These are phyloP conservation scores for Myochromella boudieri DNA, from an alignment of 768 basidiomycete species.

Conservation along the genomic window DNA sequence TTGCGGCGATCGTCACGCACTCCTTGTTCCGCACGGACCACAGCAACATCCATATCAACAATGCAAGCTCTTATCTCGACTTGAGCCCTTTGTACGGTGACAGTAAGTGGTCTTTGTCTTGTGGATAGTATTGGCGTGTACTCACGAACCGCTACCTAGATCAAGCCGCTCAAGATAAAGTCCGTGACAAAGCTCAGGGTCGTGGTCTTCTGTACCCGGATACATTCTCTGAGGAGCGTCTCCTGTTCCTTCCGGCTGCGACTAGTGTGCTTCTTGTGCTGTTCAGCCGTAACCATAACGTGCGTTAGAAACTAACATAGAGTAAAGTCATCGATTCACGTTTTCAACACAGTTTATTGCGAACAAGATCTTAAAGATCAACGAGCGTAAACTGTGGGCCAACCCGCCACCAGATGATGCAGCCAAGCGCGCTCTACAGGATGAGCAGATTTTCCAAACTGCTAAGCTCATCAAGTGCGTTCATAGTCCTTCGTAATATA, in stretches of 20 bases:
- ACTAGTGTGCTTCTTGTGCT: constrained; percentile 53
- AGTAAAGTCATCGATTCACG: constrained; percentile 9
- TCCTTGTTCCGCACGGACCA: constrained; percentile 51
- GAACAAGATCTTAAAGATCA: constrained; percentile 48
- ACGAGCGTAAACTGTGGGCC: constrained; percentile 49
- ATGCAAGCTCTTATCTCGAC: constrained; percentile 56
- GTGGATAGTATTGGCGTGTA: neutral
- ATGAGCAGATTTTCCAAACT: constrained; percentile 60
- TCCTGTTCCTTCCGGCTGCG: constrained; percentile 54
- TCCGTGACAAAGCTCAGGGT: constrained; percentile 49
- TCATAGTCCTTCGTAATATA: neutral
- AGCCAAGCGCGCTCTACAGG: constrained; percentile 29
- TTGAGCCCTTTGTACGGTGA: constrained; percentile 56
- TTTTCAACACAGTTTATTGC: constrained; percentile 57
- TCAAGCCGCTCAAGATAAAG: constrained; percentile 34
- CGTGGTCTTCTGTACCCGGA: constrained; percentile 55
- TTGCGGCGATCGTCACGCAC: constrained; percentile 64
- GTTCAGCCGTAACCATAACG: constrained; percentile 62
- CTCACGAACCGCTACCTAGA: constrained; percentile 38
- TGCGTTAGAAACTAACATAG: constrained; percentile 40
- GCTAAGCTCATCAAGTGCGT: constrained; percentile 51
- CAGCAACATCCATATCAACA: constrained; percentile 44
- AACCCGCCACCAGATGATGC: constrained; percentile 39
- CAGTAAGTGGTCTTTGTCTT: constrained; percentile 33
- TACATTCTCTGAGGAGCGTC: constrained; percentile 50